phyloP scores from a whole-genome alignment of 2,329 filamentous ascomycete species.

The Verticillium isaacii region DNA sequence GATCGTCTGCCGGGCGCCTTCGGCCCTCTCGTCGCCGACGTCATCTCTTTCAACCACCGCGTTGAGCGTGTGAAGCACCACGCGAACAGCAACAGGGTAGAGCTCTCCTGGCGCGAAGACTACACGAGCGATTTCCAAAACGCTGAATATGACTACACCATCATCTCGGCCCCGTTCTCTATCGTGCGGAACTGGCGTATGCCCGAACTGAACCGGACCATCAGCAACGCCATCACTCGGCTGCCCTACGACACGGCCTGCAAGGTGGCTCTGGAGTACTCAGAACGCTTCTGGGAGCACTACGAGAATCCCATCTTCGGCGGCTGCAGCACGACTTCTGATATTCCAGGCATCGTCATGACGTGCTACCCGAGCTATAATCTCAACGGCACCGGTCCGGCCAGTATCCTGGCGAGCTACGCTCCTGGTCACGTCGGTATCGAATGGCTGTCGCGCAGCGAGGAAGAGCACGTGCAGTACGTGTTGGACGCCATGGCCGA shows the following conservation, averaged over 20 bases:
- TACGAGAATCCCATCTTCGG: constrained; percentile 53
- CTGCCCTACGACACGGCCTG: constrained; percentile 42
- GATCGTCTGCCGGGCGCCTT: constrained; percentile 59
- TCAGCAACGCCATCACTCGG: constrained; percentile 42
- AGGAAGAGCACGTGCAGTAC: constrained; percentile 58
- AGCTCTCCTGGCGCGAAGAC: constrained; percentile 50
- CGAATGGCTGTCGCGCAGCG: constrained; percentile 30
- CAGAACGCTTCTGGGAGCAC: constrained; percentile 57
- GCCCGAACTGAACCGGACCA: constrained; percentile 36
- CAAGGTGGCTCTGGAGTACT: constrained; percentile 64
- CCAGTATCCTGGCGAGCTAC: constrained; percentile 59
- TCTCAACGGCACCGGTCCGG: constrained; percentile 58
- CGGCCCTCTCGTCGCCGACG: constrained; percentile 53
- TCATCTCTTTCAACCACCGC: constrained; percentile 50
- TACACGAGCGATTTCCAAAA: constrained; percentile 36
- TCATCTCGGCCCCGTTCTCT: constrained; percentile 60
- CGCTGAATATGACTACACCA: constrained; percentile 58
- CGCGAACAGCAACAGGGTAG: constrained; percentile 44
- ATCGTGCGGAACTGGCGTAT: constrained; percentile 60
- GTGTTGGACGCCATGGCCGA: constrained; percentile 62
- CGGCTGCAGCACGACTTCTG: constrained; percentile 51
- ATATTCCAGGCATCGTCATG: constrained; percentile 56
- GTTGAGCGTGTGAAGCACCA: constrained; percentile 54
- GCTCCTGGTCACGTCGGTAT: constrained; percentile 32
- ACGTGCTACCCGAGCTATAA: constrained; percentile 66